Evolutionary conservation across 1,139 yeast genomes (phyloP), one percentile per base, ranked within the genome.

Genomic region (Eremothecium sinecaudum): DNA sequence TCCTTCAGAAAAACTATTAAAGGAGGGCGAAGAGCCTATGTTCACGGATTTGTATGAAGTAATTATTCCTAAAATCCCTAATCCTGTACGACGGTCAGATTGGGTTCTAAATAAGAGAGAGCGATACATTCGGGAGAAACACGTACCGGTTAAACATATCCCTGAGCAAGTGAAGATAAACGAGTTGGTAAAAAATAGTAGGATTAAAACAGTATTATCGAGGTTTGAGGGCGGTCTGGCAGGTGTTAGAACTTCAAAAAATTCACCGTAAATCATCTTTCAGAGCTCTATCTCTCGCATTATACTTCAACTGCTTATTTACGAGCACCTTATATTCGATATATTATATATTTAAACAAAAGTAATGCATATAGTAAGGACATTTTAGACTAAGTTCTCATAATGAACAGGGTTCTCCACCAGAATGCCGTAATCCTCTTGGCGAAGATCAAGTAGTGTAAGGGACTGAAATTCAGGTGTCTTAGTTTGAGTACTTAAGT

Each of bases 391-490:
- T n/a, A n/a, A n/a, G n/a, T n/a, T n/a, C n/a, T n/a, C n/a, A 36
- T 57, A 58, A 30, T 48, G 46, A 3, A 25, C 24, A 4, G 55
- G 48, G 19, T 43, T 35, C 34, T 60, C 63, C 24, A 48, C 51
- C 17, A 43, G 33, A 4, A 79, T 50, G 6, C 90, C 90, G 4
- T 60, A 50, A 4, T 66, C 64, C 45, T 77, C 75, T 51, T 79
- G 86, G 17, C 64, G 61, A 30, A 80, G 58, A 42, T 75, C 70
- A 40, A 80, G 61, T 87, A 90, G 79, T 4, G 67, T 61, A 1
- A 79, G 83, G 16, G 59, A 54, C 2, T 48, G 39, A 40, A 75
- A 72, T n/a, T 41, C 38, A 8, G 35, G 31, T 12, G 46, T 42
- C 1, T 45, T 41, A 0, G 75, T 67, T 3, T 51, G 48, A 3